Evolutionary conservation across 306 rosid species (phyloP), one percentile per base, ranked within the genome.

Genomic region (Gillenia trifoliata): DNA sequence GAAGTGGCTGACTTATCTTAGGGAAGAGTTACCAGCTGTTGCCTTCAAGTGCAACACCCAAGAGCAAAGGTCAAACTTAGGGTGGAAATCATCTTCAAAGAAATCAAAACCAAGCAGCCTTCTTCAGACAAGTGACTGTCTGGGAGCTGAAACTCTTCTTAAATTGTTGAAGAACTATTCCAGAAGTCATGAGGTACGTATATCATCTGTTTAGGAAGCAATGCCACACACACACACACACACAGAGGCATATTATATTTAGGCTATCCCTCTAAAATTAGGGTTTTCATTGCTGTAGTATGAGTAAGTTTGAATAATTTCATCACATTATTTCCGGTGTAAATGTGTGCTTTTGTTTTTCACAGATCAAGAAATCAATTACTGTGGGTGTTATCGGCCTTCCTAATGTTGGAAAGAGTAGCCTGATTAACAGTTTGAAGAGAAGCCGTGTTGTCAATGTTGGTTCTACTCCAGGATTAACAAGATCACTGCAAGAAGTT

Each of bases 361-460:
- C 80, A 49, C 92, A 95, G 99, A 87, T 95, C 82, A 95, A 95
- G 77, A 95, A 82, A 84, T 89, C 98, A 23, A 95, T 89, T 61
- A 95, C 99, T 3, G 98, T 95, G 59, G 99, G 99, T 71, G 75
- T 95, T 65, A 85, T 95, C 73, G 99, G 98, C 64, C 80, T 95
- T 66, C 99, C 99, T 25, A 95, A 95, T 84, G 99, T 95, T 72
- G 99, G 99, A 34, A 95, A 95, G 82, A 95, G 99, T 77, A 95
- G 99, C 77, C 93, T 95, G 59, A 92, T 95, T 19, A 95, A 92
- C 67, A 92, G 99, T 64, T 78, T 93, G 83, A 91, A 88, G 81
- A 81, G 98, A 83, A 77, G 75, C 72, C 97, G 85, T 72, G 96
- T 80, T 59, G 93, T 80, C 83, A 86, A 89, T 49, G 98, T 93